Evolutionary conservation across 2,329 filamentous ascomycete genomes (phyloP).

Genomic region (Colletotrichum incanum): DNA sequence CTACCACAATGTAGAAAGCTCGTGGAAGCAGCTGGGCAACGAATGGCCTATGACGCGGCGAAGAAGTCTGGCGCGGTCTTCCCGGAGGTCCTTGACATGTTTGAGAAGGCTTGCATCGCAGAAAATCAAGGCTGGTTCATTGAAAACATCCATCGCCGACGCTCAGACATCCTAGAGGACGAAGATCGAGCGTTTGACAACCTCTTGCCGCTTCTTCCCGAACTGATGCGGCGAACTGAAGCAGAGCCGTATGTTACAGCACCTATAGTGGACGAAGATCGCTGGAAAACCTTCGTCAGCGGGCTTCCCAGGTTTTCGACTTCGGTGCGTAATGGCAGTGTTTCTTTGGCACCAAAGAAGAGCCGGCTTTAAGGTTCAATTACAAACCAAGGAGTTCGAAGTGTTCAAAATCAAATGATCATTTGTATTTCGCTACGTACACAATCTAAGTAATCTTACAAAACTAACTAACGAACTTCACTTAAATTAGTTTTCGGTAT

Average conservation of each 20-base stretch:
- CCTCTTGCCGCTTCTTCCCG: neutral
- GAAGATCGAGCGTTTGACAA: neutral
- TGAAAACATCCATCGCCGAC: neutral
- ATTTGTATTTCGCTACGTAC: too few relatives aligned
- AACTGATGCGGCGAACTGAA: neutral
- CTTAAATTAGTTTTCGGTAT: too few relatives aligned
- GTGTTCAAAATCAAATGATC: too few relatives aligned
- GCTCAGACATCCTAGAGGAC: neutral
- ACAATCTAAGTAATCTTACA: too few relatives aligned
- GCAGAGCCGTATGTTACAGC: neutral
- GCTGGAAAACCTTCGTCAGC: constrained; percentile 27
- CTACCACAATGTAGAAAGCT: neutral
- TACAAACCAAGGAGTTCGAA: too few relatives aligned
- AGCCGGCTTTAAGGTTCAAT: too few relatives aligned
- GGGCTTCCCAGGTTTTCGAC: too few relatives aligned
- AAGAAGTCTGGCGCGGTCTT: neutral
- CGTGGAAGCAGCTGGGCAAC: neutral
- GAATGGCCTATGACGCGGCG: neutral
- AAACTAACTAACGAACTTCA: too few relatives aligned
- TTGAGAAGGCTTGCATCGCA: neutral
- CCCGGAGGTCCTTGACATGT: neutral
- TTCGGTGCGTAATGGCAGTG: too few relatives aligned
- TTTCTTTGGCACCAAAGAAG: too few relatives aligned
- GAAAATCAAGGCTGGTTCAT: neutral
- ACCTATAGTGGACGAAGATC: neutral